A percentile compares a stretch with the other conserved stretches of the same genome.
Conservation (phyloP, 177 flowering plant genomes). For the Tripterygium wilfordii region DNA sequence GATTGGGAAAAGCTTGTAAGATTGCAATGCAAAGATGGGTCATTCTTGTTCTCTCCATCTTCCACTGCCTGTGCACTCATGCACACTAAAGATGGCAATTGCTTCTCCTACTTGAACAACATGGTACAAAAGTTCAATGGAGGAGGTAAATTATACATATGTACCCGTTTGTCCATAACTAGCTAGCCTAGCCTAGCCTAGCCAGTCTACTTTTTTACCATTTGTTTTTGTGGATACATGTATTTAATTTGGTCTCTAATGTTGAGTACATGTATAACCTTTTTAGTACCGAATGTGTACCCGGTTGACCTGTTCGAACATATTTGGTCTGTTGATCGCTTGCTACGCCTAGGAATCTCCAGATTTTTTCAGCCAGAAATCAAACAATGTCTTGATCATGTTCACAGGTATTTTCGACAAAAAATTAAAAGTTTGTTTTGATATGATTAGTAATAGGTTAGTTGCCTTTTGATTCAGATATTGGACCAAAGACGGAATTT, state of each 20-base stretch:
- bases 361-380: conserved; percentile 62
- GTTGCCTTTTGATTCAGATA: conserved; percentile 26
- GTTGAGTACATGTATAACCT: too few relatives aligned
- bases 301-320: conserved; percentile 93
- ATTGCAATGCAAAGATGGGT: conserved; percentile 70
- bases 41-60: conserved; percentile 85
- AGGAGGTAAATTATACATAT: conserved; percentile 74
- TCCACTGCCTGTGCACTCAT: conserved; percentile 88
- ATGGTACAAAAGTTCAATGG: conserved; percentile 65
- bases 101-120: conserved; percentile 49
- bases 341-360: conserved; percentile 83
- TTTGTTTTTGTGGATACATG: background rate
- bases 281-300: conserved; percentile 79
- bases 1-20: too few relatives aligned
- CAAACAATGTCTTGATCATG: conserved; percentile 50
- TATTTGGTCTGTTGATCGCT: conserved; percentile 76
- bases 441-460: background rate
- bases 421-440: too few relatives aligned
- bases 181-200: too few relatives aligned
- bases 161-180: too few relatives aligned
- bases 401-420: conserved; percentile 63
- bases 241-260: too few relatives aligned
- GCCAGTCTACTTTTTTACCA: background rate
- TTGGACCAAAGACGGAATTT: conserved; percentile 74
- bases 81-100: conserved; percentile 62